A percentile compares a stretch with the other conserved stretches of the same genome.
Conservation (phyloP, 2,329 filamentous ascomycete species). For the Penicillium sp. region DNA sequence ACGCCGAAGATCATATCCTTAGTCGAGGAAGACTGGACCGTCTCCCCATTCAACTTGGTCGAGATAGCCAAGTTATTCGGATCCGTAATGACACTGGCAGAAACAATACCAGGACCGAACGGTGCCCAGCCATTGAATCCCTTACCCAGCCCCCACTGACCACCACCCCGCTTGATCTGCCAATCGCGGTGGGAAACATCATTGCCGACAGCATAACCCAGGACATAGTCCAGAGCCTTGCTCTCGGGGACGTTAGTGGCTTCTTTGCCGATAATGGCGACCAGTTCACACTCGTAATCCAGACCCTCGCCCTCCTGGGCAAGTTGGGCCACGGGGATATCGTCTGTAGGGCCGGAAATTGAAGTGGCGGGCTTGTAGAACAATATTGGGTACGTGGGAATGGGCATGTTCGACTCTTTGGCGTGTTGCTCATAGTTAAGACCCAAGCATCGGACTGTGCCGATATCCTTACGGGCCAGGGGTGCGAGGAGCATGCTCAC, state of each 20-base stretch:
- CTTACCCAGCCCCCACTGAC: conserved; percentile 71
- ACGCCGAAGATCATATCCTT: conserved; percentile 52
- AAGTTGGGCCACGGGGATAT: conserved; percentile 63
- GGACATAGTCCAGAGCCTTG: conserved; percentile 66
- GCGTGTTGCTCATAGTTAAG: conserved; percentile 72
- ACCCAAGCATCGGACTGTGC: conserved; percentile 67
- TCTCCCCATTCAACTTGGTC: conserved; percentile 50
- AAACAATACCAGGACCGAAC: conserved; percentile 69
- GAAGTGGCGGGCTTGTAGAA: conserved; percentile 72
- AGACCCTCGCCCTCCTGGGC: conserved; percentile 65
- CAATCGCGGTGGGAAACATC: conserved; percentile 79
- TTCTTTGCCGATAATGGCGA: conserved; percentile 67
- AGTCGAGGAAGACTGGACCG: conserved; percentile 50
- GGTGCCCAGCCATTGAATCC: conserved; percentile 75
- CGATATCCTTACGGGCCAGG: conserved; percentile 60
- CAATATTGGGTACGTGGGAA: conserved; percentile 68
- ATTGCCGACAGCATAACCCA: conserved; percentile 73
- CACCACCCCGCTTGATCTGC: conserved; percentile 66
- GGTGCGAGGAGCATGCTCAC: conserved; percentile 59
- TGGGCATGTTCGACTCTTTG: conserved; percentile 65
- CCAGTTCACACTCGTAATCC: conserved; percentile 79
- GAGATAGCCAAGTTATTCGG: conserved; percentile 43
- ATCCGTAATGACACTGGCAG: conserved; percentile 46
- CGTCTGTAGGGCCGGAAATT: conserved; percentile 61
- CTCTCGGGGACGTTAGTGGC: conserved; percentile 64